Evolutionary conservation across 73 alveolate species (phyloP), one percentile per base, ranked within the genome.

Genomic region (Symbiodinium pilosum): DNA sequence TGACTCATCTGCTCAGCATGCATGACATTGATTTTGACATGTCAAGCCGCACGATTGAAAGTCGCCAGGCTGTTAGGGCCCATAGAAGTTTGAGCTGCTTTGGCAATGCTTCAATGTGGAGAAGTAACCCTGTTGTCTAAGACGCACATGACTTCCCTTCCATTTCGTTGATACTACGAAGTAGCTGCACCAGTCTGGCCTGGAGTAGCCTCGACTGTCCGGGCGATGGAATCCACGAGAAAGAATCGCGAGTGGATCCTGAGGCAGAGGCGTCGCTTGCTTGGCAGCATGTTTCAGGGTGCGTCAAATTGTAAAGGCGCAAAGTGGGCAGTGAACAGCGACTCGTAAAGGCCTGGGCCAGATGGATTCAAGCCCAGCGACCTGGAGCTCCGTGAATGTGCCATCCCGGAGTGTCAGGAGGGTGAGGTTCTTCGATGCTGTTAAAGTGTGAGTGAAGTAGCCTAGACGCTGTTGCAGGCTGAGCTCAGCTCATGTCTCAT

Each of bases 221-320:
- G 3, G 77, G 77, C 77, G 39, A 64, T 64, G 77, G 77, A 32
- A 30, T 24, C 77, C n/a, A n/a, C n/a, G 12, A 64, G 77, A 30
- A 64, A 64, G 77, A 91, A 91, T 11, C 87, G 97, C 44, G 97
- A 91, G 54, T 91, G 97, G 97, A 83, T 91, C 77, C 77, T 91
- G 81, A 91, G 52, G 85, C 85, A 73, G 43, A 73, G 85, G 85
- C 43, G 77, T 34, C 38, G 4, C 38, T 28, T 9, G 81, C 41
- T 21, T 30, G 11, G 6, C 4, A 16, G 77, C 6, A 7, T 20
- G 4, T 36, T 8, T 24, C 39, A 24, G 2, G 43, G 1, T 1
- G 39, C 47, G 20, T 47, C 75, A 32, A 20, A 36, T 39, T 6
- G 11, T 2, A 30, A 2, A 20, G 64, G n/a, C n/a, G n/a, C n/a